phyloP scores from a whole-genome alignment of 306 rosid genomes.

The Vigna unguiculata region DNA sequence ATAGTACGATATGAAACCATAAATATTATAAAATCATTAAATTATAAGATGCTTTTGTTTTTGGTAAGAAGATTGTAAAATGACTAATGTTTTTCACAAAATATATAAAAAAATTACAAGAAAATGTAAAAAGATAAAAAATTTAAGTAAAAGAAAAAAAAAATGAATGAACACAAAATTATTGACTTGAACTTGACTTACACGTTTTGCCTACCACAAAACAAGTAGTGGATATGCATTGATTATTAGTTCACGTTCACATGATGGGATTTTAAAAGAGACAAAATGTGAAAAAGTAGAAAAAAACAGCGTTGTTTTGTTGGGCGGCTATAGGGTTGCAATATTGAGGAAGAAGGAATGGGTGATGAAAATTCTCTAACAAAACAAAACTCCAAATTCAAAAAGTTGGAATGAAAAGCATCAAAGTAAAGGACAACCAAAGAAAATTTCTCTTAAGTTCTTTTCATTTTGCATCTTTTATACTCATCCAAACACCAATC shows the following conservation, averaged over 20 bases:
- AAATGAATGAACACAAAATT: not conserved
- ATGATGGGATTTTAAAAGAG: slow-evolving; percentile 27
- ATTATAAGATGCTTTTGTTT: not conserved
- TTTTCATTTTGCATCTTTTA: not conserved
- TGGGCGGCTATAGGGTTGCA: not conserved
- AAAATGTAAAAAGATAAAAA: not conserved
- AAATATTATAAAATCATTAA: not conserved
- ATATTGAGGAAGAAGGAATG: slow-evolving; percentile 18
- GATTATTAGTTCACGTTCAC: not conserved
- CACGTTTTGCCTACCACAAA: not conserved
- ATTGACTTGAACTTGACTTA: slow-evolving; percentile 10
- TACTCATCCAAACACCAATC: slow-evolving; percentile 19
- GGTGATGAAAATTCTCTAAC: slow-evolving; percentile 34
- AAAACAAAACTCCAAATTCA: slow-evolving; percentile 33
- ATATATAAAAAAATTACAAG: not conserved
- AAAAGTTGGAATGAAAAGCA: not conserved
- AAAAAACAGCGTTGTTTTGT: slow-evolving; percentile 18
- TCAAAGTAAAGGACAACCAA: slow-evolving; percentile 20
- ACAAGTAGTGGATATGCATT: not conserved
- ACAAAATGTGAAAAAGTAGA: slow-evolving; percentile 39
- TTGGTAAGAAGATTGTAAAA: not conserved
- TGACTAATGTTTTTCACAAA: not conserved
- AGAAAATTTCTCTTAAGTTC: not conserved
- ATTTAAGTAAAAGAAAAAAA: not conserved
- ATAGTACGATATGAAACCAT: too few species aligned